Evolutionary conservation across 2,329 filamentous ascomycete genomes (phyloP).

Genomic region (Fusarium austroafricanum): DNA sequence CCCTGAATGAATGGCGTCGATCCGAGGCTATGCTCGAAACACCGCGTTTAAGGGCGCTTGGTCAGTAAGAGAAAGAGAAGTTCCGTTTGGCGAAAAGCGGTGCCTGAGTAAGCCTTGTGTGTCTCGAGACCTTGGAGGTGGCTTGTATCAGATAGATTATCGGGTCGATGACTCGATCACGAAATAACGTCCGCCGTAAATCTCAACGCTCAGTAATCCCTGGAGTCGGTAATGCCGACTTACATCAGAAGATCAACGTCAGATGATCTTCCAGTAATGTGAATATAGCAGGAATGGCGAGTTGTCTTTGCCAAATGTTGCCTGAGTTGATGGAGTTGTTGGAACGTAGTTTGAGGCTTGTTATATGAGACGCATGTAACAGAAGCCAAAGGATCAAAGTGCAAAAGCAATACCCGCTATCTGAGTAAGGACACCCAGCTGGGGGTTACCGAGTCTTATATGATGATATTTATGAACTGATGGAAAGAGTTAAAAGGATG

Average conservation of each 20-base stretch:
- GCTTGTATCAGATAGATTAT: slow-evolving; percentile 39
- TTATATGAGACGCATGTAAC: neutral
- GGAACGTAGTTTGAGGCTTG: slow-evolving; percentile 3
- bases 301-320: slow-evolving; percentile 14
- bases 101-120: slow-evolving; percentile 28
- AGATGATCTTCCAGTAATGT: slow-evolving; percentile 28
- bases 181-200: slow-evolving; percentile 12
- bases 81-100: slow-evolving; percentile 21
- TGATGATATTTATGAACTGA: slow-evolving; percentile 35
- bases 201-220: slow-evolving; percentile 13
- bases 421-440: slow-evolving; percentile 11
- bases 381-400: slow-evolving; percentile 7
- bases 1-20: slow-evolving; percentile 32
- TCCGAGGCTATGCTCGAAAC: slow-evolving; percentile 13
- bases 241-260: slow-evolving; percentile 34
- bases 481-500: slow-evolving; percentile 34
- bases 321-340: slow-evolving; percentile 5
- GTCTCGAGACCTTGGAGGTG: slow-evolving; percentile 19
- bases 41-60: slow-evolving; percentile 31
- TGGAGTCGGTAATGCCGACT: slow-evolving; percentile 28
- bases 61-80: slow-evolving; percentile 4
- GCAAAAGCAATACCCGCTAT: slow-evolving; percentile 6
- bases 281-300: slow-evolving; percentile 19
- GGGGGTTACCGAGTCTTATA: slow-evolving; percentile 44
- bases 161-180: slow-evolving; percentile 23